Base-by-base conservation (phyloP, 495 filamentous ascomycete genomes). In the Beverwykella pulmonaria region DNA sequence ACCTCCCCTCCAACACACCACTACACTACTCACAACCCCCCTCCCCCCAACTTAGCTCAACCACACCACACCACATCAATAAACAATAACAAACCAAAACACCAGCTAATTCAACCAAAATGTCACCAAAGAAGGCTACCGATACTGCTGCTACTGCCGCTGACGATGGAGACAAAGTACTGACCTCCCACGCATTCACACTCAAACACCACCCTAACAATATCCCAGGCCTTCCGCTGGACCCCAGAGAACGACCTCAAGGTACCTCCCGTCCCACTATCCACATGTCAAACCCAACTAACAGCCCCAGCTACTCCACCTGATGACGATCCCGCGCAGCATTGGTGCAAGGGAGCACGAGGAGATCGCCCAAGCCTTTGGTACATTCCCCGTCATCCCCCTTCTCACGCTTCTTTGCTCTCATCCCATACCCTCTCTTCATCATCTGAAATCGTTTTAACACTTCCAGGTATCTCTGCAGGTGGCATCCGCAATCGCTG, bases 181-280 rank as follows among this genome's bases (percentile, higher is more conserved):
- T n/a, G n/a, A n/a, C n/a, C n/a, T n/a, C n/a, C n/a, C n/a, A n/a
- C n/a, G n/a, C n/a, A n/a, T n/a, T n/a, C n/a, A n/a, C n/a, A n/a
- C n/a, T n/a, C n/a, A n/a, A n/a, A 9, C 1, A 20, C 29, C 19
- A n/a, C 39, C 30, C 41, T 50, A 14, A 61, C 41, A 19, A 10
- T 9, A 26, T 8, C 29, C 22, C 30, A 61, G 58, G 12, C 23
- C n/a, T 68, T 68, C 65, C 8, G 17, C 10, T 68, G 65, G 65
- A 62, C 52, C 30, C 14, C 53, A n/a, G 65, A 68, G 32, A 52
- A 57, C 23, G 65, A 68, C 25, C 65, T 41, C 36, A 62, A 52
- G 19, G 61, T 58, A 64, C 4, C 46, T n/a, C 27, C 26, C 47
- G 48, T 19, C 48, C 9, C 29, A n/a, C 48, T 22, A 1, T 20